Conservation (phyloP, 352 stramenopile species). For the Phytophthora agathidicida region DNA sequence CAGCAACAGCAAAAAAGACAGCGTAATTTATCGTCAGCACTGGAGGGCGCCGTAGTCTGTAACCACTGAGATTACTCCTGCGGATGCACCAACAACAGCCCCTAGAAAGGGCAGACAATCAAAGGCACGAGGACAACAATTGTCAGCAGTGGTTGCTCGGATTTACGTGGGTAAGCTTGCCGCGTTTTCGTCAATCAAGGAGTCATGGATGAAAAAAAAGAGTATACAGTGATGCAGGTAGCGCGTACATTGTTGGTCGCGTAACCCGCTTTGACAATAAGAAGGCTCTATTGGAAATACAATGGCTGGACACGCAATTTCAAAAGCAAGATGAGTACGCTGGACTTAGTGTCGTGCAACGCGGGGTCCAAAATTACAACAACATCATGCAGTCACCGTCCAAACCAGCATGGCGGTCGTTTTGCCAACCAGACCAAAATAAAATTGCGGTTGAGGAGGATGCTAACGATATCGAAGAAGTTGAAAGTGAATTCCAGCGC, state of each 20-base stretch:
- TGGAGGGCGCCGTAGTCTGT: too few species aligned
- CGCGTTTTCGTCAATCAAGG: slow-evolving; percentile 5
- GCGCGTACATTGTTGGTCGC: slow-evolving; percentile 4
- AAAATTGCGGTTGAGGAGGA: background rate
- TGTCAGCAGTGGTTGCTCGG: background rate
- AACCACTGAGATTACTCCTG: too few species aligned
- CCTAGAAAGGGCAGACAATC: too few species aligned
- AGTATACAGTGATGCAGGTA: slow-evolving; percentile 4
- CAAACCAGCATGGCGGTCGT: too few species aligned
- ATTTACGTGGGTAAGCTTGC: slow-evolving; percentile 8
- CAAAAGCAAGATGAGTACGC: slow-evolving; percentile 1
- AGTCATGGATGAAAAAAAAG: slow-evolving; percentile 12
- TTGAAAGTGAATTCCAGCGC: background rate
- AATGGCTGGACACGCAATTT: slow-evolving; percentile 22
- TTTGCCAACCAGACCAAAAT: background rate
- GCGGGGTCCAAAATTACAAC: slow-evolving; percentile 10
- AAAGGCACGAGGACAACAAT: too few species aligned
- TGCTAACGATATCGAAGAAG: too few species aligned
- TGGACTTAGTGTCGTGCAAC: slow-evolving; percentile 3
- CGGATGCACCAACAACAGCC: too few species aligned
- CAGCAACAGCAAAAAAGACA: too few species aligned
- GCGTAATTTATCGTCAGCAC: too few species aligned
- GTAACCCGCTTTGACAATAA: slow-evolving; percentile 10
- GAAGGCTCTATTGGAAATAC: slow-evolving; percentile 9
- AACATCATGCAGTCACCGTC: too few species aligned